Evolutionary conservation across 2,329 filamentous ascomycete species (phyloP), one percentile per base, ranked within the genome.

Genomic region (Phyllosticta ampelicida): DNA sequence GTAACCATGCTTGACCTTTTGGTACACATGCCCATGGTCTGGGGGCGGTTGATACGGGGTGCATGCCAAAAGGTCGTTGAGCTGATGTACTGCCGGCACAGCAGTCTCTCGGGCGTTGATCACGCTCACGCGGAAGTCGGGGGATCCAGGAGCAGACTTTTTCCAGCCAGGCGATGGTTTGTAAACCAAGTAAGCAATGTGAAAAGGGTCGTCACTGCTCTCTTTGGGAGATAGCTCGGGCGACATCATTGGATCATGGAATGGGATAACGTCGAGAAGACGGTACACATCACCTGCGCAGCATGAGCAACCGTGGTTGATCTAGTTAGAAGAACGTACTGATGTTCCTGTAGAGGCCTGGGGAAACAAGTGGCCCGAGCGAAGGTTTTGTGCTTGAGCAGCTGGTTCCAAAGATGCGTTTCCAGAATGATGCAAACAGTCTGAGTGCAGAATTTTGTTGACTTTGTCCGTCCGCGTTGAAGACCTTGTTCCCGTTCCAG

Each of bases 111-210:
- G 82, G 3, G 90, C 87, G 68, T 94, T 86, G 56, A 92, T 79
- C 16, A 97, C 87, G 16, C 87, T 87, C 61, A 97, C 80, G 60
- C 86, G 85, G 71, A 95, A 96, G 69, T 96, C 89, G 0, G 92
- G 90, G 0, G 80, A 68, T 0, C 86, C 86, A 1, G 89, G 90
- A 5, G 80, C 82, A n/a, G 84, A 83, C 72, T 96, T 96, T 36
- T 66, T 66, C 21, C 63, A 61, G 0, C 80, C 76, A 64, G 78
- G 70, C 70, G 77, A 74, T 62, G 86, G 83, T 70, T 92, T 95
- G 84, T 89, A 96, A 60, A 96, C 78, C 71, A 95, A 80, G 72
- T 85, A 96, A 62, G 86, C 83, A 36, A 96, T 76, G 61, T 82
- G 81, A 75, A 88, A 95, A 0, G 86, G 84, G 11, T 71, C 71